Percentiles rank a stretch among this genome's conserved stretches.
phyloP scores from a whole-genome alignment of 2,329 filamentous ascomycete genomes.

The Alternaria sp. region DNA sequence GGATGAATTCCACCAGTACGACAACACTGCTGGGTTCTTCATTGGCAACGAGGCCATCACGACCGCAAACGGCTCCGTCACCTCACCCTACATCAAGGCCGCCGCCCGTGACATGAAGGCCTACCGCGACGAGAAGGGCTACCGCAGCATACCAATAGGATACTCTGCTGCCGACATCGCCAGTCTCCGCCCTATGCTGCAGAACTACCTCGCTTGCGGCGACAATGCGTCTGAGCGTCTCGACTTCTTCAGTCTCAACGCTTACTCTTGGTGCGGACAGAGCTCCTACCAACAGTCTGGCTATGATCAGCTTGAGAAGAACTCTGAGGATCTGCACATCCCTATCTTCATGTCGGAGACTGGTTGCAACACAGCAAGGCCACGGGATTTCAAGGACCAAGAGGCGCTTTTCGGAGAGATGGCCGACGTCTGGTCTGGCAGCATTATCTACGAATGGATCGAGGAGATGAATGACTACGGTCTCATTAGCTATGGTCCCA shows the following conservation, averaged over 20 bases:
- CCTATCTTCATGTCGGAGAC: constrained; percentile 75
- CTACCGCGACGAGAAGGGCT: constrained; percentile 75
- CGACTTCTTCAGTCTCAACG: constrained; percentile 87
- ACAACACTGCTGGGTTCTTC: constrained; percentile 79
- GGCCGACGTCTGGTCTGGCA: constrained; percentile 73
- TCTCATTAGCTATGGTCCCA: constrained; percentile 74
- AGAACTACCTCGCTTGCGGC: constrained; percentile 81
- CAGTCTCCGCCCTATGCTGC: constrained; percentile 67
- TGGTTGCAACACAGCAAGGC: constrained; percentile 73
- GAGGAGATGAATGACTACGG: constrained; percentile 84
- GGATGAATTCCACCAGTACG: constrained; percentile 76
- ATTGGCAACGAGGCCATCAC: constrained; percentile 87
- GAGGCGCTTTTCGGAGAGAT: constrained; percentile 80
- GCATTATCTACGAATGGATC: constrained; percentile 91
- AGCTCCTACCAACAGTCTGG: constrained; percentile 66
- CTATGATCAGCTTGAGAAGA: constrained; percentile 71
- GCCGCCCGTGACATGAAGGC: constrained; percentile 82
- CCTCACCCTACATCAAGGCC: constrained; percentile 83
- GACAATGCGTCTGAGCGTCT: constrained; percentile 69
- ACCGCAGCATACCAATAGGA: constrained; percentile 81
- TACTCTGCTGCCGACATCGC: constrained; percentile 89
- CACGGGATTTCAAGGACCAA: constrained; percentile 74
- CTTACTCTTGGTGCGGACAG: constrained; percentile 68
- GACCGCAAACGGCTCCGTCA: constrained; percentile 59
- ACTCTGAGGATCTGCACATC: constrained; percentile 72